Evolutionary conservation across 2,329 filamentous ascomycete genomes (phyloP).

Genomic region (Tolypocladium tundrense): DNA sequence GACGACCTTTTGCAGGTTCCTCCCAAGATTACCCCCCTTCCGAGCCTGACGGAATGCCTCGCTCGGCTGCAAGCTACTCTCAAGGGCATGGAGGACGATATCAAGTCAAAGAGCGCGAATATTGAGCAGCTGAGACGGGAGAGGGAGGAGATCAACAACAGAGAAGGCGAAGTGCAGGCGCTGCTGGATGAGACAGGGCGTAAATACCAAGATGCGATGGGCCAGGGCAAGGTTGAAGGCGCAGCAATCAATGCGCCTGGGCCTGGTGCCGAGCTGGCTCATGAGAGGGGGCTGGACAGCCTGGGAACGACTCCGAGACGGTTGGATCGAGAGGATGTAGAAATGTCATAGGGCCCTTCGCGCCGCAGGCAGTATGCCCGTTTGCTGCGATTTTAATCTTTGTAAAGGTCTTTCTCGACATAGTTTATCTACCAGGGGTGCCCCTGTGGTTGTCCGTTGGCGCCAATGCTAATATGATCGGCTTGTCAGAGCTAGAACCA

Average conservation of each 20-base stretch:
- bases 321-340: constrained; percentile 12
- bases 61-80: constrained; percentile 52
- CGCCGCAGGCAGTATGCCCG: too few species aligned
- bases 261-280: constrained; percentile 10
- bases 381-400: too few species aligned
- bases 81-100: constrained; percentile 51
- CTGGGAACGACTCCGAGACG: constrained; percentile 20
- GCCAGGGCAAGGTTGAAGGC: constrained; percentile 12
- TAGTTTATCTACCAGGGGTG: too few species aligned
- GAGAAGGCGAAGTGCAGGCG: constrained; percentile 71
- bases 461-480: too few species aligned
- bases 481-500: too few species aligned
- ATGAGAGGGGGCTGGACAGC: constrained; percentile 25
- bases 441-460: too few species aligned
- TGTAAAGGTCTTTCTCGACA: too few species aligned
- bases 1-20: constrained; percentile 45
- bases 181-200: constrained; percentile 73
- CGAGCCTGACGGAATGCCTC: constrained; percentile 59
- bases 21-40: constrained; percentile 67
- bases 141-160: constrained; percentile 53
- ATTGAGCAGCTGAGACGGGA: constrained; percentile 60
- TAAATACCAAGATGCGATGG: constrained; percentile 38
- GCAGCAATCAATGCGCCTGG: constrained; percentile 4
- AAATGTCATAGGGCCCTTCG: constrained; percentile 4
- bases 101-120: constrained; percentile 47